These are phyloP conservation scores for Tuctoria greenei DNA, from an alignment of 176 grass and related monocot genomes.

Conservation along the genomic window DNA sequence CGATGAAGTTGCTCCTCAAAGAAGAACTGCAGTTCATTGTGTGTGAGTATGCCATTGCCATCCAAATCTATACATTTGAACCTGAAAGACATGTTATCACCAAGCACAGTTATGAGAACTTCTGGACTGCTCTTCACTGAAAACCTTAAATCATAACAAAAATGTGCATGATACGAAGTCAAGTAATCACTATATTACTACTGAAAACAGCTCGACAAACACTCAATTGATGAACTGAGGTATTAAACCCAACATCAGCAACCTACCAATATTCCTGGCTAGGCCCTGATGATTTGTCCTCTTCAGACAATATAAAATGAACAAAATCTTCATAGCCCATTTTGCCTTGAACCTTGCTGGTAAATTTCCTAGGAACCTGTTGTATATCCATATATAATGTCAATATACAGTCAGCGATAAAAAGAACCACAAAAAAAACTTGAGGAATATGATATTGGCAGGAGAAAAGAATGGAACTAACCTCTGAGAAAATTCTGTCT, in stretches of 20 bases:
- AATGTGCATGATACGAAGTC: background rate
- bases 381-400: conserved; percentile 19
- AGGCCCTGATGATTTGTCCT: conserved; percentile 80
- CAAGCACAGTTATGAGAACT: conserved; percentile 21
- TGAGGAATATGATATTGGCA: conserved; percentile 23
- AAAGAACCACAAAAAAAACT: background rate
- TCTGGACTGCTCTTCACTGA: background rate
- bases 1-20: conserved; percentile 98
- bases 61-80: conserved; percentile 96
- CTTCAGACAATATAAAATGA: conserved; percentile 90
- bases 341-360: conserved; percentile 76
- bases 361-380: conserved; percentile 93
- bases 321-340: conserved; percentile 98
- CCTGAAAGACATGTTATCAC: conserved; percentile 50
- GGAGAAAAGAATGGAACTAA: conserved; percentile 37
- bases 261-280: conserved; percentile 79
- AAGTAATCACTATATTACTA: conserved; percentile 4
- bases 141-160: conserved; percentile 17
- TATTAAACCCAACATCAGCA: conserved; percentile 6
- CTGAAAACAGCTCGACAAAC: conserved; percentile 18
- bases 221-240: background rate
- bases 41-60: conserved; percentile 82
- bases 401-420: background rate
- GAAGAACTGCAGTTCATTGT: conserved; percentile 90
- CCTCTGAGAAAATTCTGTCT: conserved; percentile 95